Conservation (phyloP, 2,329 filamentous ascomycete genomes). For the Trichoderma aggressivum region DNA sequence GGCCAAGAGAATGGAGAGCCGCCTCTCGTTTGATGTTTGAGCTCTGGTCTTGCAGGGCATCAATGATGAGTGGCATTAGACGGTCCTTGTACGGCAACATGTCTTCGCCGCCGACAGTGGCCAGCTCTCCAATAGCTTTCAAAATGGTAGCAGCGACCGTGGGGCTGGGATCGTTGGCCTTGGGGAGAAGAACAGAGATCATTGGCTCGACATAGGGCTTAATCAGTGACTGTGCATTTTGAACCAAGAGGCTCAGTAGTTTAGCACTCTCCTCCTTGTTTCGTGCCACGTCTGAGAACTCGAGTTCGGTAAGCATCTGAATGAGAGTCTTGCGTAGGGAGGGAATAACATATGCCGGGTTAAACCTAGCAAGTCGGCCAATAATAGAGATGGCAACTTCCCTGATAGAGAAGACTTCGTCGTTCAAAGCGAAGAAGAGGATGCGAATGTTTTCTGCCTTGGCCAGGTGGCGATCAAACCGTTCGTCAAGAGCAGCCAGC, state of each 20-base stretch:
- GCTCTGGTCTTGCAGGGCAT: conserved; percentile 89
- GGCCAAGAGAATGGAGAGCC: conserved; percentile 83
- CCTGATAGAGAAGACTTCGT: conserved; percentile 87
- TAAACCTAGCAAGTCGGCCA: conserved; percentile 82
- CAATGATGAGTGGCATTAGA: conserved; percentile 92
- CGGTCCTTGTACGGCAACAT: conserved; percentile 89
- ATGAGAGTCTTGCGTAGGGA: conserved; percentile 92
- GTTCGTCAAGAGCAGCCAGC: conserved; percentile 80
- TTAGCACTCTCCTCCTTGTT: conserved; percentile 97
- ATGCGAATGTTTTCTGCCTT: conserved; percentile 97
- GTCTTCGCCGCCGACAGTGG: conserved; percentile 87
- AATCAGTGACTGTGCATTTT: conserved; percentile 88
- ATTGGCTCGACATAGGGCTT: conserved; percentile 97
- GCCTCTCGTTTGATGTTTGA: conserved; percentile 88
- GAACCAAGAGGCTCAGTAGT: conserved; percentile 85
- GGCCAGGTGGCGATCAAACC: conserved; percentile 94
- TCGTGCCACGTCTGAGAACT: conserved; percentile 88
- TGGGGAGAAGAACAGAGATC: conserved; percentile 89
- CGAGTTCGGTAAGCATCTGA: conserved; percentile 91
- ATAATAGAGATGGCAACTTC: conserved; percentile 97
- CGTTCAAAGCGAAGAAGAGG: conserved; percentile 90
- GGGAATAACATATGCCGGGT: conserved; percentile 96
- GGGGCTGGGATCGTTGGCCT: conserved; percentile 78
- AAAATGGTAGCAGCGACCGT: conserved; percentile 93
- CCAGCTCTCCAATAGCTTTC: conserved; percentile 89